These are phyloP conservation scores for Pharnaceum exiguum DNA, from an alignment of 148 eudicot genomes.

Conservation along the genomic window DNA sequence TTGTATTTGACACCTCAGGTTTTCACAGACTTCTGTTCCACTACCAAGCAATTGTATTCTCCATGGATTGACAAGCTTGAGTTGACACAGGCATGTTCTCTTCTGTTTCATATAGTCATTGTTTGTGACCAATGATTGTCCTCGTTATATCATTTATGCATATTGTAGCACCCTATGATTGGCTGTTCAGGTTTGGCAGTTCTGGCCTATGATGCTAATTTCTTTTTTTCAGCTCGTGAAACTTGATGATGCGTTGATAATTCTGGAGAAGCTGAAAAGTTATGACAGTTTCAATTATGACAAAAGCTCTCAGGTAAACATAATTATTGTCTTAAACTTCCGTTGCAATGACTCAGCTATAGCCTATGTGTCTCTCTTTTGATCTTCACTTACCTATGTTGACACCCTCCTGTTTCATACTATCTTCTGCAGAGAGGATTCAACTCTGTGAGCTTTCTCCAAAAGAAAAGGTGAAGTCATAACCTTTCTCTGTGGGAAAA, in stretches of 20 bases:
- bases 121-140: neutral
- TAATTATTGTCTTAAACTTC: no score
- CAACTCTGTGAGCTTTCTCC: conserved; percentile 20
- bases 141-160: neutral
- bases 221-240: conserved; percentile 55
- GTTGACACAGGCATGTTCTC: conserved; percentile 42
- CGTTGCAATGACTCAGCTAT: no score
- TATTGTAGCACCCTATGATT: neutral
- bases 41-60: conserved; percentile 33
- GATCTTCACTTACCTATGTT: no score
- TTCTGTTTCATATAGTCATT: conserved; percentile 10
- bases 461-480: conserved; percentile 46
- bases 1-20: conserved; percentile 33
- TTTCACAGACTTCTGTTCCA: conserved; percentile 39
- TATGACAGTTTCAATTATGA: conserved; percentile 37
- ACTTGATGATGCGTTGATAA: conserved; percentile 49
- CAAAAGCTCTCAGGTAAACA: conserved; percentile 55
- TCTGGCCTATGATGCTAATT: no score
- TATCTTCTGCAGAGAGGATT: conserved; percentile 43
- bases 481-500: neutral
- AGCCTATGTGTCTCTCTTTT: no score
- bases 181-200: neutral
- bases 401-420: conserved; percentile 1
- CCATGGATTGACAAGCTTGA: conserved; percentile 40
- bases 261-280: conserved; percentile 42